Base-by-base conservation (phyloP, 176 grass and related monocot species). In the Luzula sylvatica region DNA sequence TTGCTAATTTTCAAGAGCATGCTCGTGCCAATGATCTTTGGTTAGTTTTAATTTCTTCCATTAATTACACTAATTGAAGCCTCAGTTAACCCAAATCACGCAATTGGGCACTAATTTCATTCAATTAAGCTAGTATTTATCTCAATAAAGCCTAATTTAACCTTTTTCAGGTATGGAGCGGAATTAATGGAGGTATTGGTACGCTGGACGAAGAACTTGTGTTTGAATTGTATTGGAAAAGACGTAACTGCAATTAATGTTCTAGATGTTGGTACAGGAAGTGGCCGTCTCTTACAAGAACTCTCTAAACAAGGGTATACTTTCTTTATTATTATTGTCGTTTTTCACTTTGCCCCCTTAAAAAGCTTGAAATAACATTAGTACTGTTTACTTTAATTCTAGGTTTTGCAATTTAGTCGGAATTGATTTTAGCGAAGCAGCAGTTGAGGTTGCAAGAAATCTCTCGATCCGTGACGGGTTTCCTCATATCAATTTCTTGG, bases 261-360 rank as follows among this genome's bases (percentile, higher is more conserved):
- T 24, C 77, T 96, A 56, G 92, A 89, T 61, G 73, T 96, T 0
- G 92, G 92, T 44, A 86, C 81, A 20, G 81, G 92, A 55, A 96
- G 76, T 17, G 92, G 92, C 23, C 72, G 71, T 38, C 81, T 96
- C 43, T 51, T 86, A 65, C 84, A 89, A 32, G 84, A 89, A 46
- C 78, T 96, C 39, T 81, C 85, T 7, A 96, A 96, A 53, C 92
- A 89, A 71, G 92, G 92, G 92, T 96, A 82, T 66, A 52, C 17
- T 35, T 35, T 35, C 5, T 35, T 9, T 35, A 7, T 35, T 35
- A 35, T 35, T 7, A 35, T 35, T 7, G 9, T 35, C n/a, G 9
- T 35, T 1, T 35, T 35, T 39, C 29, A 55, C 4, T 44, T 26
- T 46, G 42, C n/a, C n/a, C n/a, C n/a, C n/a, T n/a, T n/a, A n/a